Evolutionary conservation across 1,284 basidiomycete genomes (phyloP), one percentile per base, ranked within the genome.

Genomic region (Boletellus deceptivus): DNA sequence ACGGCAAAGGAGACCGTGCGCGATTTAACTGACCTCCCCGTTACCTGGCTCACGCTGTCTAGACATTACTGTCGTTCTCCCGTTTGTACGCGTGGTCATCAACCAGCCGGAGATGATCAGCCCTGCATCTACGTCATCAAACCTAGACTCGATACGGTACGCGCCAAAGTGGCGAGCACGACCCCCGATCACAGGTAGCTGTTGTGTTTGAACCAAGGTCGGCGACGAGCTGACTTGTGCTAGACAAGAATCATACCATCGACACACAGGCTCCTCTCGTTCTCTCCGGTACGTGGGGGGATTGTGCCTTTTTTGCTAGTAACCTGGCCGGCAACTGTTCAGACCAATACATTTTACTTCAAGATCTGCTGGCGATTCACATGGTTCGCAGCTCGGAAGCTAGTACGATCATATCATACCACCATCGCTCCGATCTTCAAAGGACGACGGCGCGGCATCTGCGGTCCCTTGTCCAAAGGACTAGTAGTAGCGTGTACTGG

Each of bases 401-500:
- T 1, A 72, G 63, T 40, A 70, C 66, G 6, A 70, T 77, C 33
- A 73, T 76, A 44, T 71, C 74, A 16, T 75, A 72, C 43, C 75
- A 77, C 40, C 70, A 74, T 7, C 55, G 56, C 16, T 60, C 64
- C 7, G 51, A 60, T 6, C 50, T 61, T 13, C 59, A 64, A 25
- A 65, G 64, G 33, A 73, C 71, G 3, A 65, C 67, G 6, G 71
- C 74, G 1, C 52, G 50, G 31, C 61, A 61, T 14, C 61, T 76
- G 10, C 67, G 63, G 13, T 61, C 65, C 7, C 65, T 75, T 7
- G 62, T 74, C 3, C 58, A 66, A 24, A 64, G 70, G 55, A 70
- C 70, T 1, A 70, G 71, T 6, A 51, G 55, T 46, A 76, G 73
- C 51, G 77, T 81, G 5, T 82, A 82, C 53, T 82, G 80, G 80